These are phyloP conservation scores for Digitaria exilis DNA, from an alignment of 202 grass and related monocot genomes.

Conservation along the genomic window DNA sequence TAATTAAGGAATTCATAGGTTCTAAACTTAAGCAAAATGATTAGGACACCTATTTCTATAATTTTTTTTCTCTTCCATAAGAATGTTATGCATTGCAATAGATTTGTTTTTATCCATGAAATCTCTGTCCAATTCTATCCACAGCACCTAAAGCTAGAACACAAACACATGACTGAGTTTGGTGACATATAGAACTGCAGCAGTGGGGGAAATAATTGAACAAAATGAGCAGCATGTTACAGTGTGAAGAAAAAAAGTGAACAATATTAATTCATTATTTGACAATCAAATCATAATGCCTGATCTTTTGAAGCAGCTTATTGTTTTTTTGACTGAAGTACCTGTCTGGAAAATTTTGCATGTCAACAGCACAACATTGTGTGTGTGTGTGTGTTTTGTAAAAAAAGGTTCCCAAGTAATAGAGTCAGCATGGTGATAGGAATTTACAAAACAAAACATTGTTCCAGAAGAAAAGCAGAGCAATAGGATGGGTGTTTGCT, in stretches of 20 bases:
- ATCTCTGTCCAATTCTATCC: neutral
- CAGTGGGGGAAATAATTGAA: neutral
- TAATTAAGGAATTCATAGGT: neutral
- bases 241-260: neutral
- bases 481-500: neutral
- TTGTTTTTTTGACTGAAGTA: neutral
- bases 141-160: neutral
- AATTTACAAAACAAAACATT: neutral
- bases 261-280: neutral
- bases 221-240: neutral
- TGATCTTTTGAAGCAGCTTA: conserved; percentile 3
- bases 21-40: neutral
- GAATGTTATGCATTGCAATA: neutral
- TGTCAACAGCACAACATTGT: neutral
- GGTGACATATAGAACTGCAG: neutral
- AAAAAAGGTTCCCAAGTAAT: too few relatives aligned
- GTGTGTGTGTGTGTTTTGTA: too few relatives aligned
- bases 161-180: neutral
- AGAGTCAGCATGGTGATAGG: neutral
- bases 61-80: neutral
- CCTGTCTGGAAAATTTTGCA: neutral
- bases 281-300: neutral
- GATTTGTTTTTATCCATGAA: neutral
- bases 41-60: neutral
- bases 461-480: neutral